Evolutionary conservation across 305 asterid genomes (phyloP), one percentile per base, ranked within the genome.

Genomic region (Striga hermonthica): DNA sequence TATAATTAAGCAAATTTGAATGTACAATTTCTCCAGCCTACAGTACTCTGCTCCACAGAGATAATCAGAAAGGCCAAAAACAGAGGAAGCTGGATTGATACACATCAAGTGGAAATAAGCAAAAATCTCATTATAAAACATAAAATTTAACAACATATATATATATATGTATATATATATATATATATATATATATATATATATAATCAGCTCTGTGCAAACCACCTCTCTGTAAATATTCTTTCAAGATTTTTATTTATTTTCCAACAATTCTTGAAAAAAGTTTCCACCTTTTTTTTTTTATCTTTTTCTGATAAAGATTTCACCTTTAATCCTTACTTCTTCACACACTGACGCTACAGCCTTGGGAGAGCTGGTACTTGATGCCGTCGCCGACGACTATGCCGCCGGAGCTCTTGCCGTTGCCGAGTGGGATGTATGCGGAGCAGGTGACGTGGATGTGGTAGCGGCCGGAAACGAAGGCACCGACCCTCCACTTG

Each of bases 391-490:
- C 45, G 11, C 82, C 89, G 60, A 83, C 57, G 22, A 75, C 16
- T 22, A 22, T 22, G 0, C 81, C 49, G 5, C 89, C 89, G 39
- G 70, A 70, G 53, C 49, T 45, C 31, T 56, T 75, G 74, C 74
- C 62, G 14, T 73, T 72, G 7, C 87, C 87, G 0, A 85, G 68
- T 3, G 83, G 89, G 16, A 85, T 80, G 31, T 72, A 62, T 0
- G 79, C 89, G 3, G 82, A 82, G 71, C 92, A 85, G 63, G 80
- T 39, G 54, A 85, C 83, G 67, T 83, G 92, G 50, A 85, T 62
- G 54, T 83, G 89, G 35, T 85, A 85, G 0, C 81, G 83, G 31
- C 89, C 87, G 31, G 89, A 64, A 9, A 70, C 40, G 1, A 85
- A 41, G 2, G 84, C 5, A 0, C 92, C 92, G 4, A 85, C 92